Percentiles rank a stretch among this genome's conserved stretches.
Evolutionary conservation across 306 rosid genomes (phyloP).

Genomic region (Carpinus viminea): DNA sequence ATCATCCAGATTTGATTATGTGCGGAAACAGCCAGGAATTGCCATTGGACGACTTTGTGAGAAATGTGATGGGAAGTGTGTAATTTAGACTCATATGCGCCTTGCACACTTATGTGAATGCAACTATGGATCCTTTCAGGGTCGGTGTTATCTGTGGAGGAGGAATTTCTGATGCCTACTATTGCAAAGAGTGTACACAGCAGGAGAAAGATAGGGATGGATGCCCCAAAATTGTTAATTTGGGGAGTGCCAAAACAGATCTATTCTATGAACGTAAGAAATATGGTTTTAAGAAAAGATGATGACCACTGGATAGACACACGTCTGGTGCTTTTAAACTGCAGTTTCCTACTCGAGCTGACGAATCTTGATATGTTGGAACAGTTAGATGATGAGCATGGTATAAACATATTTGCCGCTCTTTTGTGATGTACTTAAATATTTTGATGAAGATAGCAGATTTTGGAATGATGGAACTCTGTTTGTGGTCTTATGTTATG

Average conservation of each 20-base stretch:
- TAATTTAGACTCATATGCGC: constrained; percentile 83
- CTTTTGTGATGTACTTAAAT: not conserved
- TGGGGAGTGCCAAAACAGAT: constrained; percentile 88
- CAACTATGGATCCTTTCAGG: constrained; percentile 82
- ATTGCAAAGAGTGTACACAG: constrained; percentile 96
- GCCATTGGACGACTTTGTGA: constrained; percentile 81
- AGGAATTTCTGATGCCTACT: constrained; percentile 90
- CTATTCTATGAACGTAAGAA: constrained; percentile 85
- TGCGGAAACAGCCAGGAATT: constrained; percentile 89
- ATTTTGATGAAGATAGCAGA: not conserved
- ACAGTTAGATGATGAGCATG: not conserved
- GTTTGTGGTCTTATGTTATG: not conserved
- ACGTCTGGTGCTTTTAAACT: not conserved
- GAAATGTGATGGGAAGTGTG: constrained; percentile 91
- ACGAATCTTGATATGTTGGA: not conserved
- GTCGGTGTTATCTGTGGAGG: constrained; percentile 88
- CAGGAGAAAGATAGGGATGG: constrained; percentile 96
- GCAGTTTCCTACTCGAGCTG: not conserved
- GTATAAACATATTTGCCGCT: not conserved
- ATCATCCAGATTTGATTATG: constrained; percentile 91
- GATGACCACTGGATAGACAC: constrained; percentile 11
- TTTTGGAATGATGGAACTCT: not conserved
- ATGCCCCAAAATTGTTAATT: constrained; percentile 88
- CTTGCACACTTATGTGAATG: constrained; percentile 88
- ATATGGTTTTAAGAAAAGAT: constrained; percentile 91